Base-by-base conservation (phyloP, 345 rosid genomes). In the Zanthoxylum bungeanum region DNA sequence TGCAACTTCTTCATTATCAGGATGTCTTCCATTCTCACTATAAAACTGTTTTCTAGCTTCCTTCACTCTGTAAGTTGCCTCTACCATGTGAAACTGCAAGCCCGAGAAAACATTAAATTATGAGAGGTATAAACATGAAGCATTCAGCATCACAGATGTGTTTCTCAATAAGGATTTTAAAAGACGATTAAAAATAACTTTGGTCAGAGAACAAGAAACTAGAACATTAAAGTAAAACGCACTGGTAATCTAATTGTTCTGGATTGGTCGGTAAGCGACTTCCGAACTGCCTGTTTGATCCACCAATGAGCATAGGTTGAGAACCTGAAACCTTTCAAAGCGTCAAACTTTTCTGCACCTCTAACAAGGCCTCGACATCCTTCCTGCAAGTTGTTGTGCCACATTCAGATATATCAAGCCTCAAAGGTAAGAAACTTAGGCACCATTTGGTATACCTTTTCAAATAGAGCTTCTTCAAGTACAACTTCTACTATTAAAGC, bases 341-440 rank as follows among this genome's bases (percentile, higher is more conserved):
- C 96, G 80, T 95, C 99, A 76, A 95, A 95, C 80, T 89, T 95
- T 83, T 92, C 99, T 42, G 96, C 76, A 52, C 97, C 98, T 75
- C 88, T 84, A 42, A 89, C 81, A 75, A 95, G 98, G 47, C 99
- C 99, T 72, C 93, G 90, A 34, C 98, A 92, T 64, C 99, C 99
- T 85, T 89, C 98, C 99, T 94, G 73, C 25, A 53, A 74, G 51
- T 73, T 78, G 67, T 42, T 14, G 27, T 60, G 25, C 31, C 68
- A 52, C 49, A 64, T 69, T 75, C 21, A 71, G 80, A 60, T 59
- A 6, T 16, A 7, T 52, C 16, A 40, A 57, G 21, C 55, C 51
- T 61, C 14, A 30, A 53, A 53, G 33, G 31, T 28, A 17, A 60
- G 37, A 30, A 39, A 36, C n/a, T 34, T n/a, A n/a, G n/a, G n/a